Conservation (phyloP, 2,329 filamentous ascomycete genomes). For the Alternaria dauci region DNA sequence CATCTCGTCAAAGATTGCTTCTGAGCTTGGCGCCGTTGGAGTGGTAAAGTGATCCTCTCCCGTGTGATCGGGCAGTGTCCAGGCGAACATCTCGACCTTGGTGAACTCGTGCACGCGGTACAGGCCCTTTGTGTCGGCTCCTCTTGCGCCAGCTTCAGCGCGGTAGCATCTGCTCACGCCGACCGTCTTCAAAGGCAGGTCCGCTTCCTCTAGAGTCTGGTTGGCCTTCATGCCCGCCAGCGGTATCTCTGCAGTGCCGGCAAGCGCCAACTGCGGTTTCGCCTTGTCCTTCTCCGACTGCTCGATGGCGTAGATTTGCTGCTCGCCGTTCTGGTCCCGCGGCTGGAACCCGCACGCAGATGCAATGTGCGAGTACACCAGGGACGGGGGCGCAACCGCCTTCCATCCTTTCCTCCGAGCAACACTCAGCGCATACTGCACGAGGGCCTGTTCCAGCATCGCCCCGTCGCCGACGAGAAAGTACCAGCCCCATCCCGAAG, state of each 20-base stretch:
- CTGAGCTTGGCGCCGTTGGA: conserved; percentile 52
- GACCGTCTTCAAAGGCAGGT: conserved; percentile 80
- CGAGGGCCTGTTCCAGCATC: conserved; percentile 90
- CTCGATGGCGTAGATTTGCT: conserved; percentile 85
- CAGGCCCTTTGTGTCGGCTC: conserved; percentile 89
- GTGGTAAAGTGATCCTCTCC: conserved; percentile 45
- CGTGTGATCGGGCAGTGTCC: conserved; percentile 70
- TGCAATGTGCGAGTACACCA: conserved; percentile 92
- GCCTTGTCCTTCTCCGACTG: conserved; percentile 68
- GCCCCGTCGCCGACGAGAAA: conserved; percentile 92
- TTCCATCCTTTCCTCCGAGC: conserved; percentile 79
- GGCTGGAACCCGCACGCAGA: conserved; percentile 94
- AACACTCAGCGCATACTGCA: conserved; percentile 82
- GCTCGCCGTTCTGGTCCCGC: conserved; percentile 86
- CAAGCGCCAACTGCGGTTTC: conserved; percentile 75
- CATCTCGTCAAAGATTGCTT: conserved; percentile 81
- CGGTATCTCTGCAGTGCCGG: conserved; percentile 93
- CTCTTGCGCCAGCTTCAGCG: conserved; percentile 90
- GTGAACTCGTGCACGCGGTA: conserved; percentile 99
- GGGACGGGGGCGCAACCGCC: conserved; percentile 81
- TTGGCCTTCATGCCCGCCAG: conserved; percentile 90
- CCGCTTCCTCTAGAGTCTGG: conserved; percentile 67
- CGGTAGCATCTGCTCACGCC: conserved; percentile 93
- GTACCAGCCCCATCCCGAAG: conserved; percentile 97
- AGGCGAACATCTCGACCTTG: conserved; percentile 97